phyloP scores from a whole-genome alignment of 257 asterid species.

The Nicotiana otophora region DNA sequence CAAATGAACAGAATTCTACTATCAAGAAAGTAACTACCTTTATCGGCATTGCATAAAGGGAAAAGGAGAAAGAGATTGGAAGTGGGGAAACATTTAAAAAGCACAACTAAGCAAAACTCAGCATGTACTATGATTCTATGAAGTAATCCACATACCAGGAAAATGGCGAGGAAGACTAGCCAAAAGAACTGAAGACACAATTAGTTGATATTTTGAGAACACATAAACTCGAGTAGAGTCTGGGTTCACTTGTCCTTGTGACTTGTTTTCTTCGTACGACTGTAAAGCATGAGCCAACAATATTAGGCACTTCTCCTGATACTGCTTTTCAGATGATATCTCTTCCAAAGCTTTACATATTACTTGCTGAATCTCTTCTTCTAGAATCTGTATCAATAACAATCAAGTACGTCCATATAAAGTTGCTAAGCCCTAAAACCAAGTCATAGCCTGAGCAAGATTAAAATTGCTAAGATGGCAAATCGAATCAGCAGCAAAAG shows the following conservation, averaged over 20 bases:
- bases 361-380: slow-evolving; percentile 54
- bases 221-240: slow-evolving; percentile 38
- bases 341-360: slow-evolving; percentile 74
- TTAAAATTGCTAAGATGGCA: not conserved
- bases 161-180: slow-evolving; percentile 85
- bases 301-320: slow-evolving; percentile 72
- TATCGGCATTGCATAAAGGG: not conserved
- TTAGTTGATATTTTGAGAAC: slow-evolving; percentile 64
- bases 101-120: not conserved
- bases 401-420: not conserved
- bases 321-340: slow-evolving; percentile 63
- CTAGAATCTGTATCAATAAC: slow-evolving; percentile 41
- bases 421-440: slow-evolving; percentile 2
- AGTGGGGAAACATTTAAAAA: not conserved
- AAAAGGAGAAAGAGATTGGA: not conserved
- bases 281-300: slow-evolving; percentile 59
- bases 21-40: not conserved
- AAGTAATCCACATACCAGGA: slow-evolving; percentile 49
- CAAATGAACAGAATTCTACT: not conserved
- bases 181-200: slow-evolving; percentile 71
- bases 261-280: slow-evolving; percentile 34
- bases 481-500: not conserved
- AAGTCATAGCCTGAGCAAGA: slow-evolving; percentile 1
- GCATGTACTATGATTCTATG: slow-evolving; percentile 12
- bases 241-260: slow-evolving; percentile 29